A percentile compares a stretch with the other conserved stretches of the same genome.
These are phyloP conservation scores for Lentinula aciculospora DNA, from an alignment of 768 basidiomycete species.

Conservation along the genomic window DNA sequence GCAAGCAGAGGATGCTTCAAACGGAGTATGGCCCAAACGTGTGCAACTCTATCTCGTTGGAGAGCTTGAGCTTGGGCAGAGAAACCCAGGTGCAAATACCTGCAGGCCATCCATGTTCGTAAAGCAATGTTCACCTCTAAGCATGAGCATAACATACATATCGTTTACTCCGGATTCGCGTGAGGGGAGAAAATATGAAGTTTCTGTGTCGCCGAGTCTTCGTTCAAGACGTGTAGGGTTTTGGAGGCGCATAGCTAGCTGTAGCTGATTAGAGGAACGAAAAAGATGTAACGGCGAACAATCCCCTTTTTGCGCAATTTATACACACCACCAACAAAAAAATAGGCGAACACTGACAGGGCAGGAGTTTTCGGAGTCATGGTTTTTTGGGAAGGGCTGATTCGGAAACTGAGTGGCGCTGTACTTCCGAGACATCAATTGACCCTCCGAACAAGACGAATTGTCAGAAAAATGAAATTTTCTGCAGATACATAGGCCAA, in stretches of 20 bases:
- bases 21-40: constrained; percentile 71
- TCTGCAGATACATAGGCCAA: too few relatives aligned
- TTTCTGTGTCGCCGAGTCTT: constrained; percentile 66
- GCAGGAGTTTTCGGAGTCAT: not conserved
- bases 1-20: constrained; percentile 69
- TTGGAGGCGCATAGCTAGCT: not conserved
- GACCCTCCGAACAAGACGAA: too few relatives aligned
- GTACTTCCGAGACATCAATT: not conserved
- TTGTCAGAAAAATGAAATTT: too few relatives aligned
- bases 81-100: constrained; percentile 79
- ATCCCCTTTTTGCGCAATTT: not conserved
- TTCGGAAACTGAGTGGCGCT: not conserved
- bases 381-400: not conserved
- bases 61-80: constrained; percentile 38
- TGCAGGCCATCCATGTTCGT: constrained; percentile 25
- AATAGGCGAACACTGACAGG: not conserved
- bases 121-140: not conserved
- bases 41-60: constrained; percentile 38
- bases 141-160: constrained; percentile 46
- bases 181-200: constrained; percentile 75
- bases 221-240: constrained; percentile 30
- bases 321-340: not conserved
- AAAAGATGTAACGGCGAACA: not conserved
- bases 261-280: too few relatives aligned
- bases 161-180: constrained; percentile 82